Evolutionary conservation across 106 monocot genomes (phyloP).

Genomic region (Posidonia australis): DNA sequence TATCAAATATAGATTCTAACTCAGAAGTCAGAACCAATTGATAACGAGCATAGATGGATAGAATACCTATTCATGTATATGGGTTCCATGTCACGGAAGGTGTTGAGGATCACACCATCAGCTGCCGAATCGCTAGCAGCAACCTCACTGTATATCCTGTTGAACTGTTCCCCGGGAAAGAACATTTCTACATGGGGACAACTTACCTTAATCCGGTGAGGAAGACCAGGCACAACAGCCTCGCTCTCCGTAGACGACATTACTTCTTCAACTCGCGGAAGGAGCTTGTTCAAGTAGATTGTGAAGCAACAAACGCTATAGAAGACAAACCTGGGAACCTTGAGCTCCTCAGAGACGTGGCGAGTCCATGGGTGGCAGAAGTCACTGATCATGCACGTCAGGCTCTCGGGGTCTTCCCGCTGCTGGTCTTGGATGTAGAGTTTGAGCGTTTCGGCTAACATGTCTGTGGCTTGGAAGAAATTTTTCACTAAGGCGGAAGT

Average conservation of each 20-base stretch:
- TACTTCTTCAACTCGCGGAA: not conserved
- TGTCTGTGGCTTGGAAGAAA: constrained; percentile 18
- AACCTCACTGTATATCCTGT: not conserved
- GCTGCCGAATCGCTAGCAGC: constrained; percentile 1
- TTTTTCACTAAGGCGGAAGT: not conserved
- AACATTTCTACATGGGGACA: not conserved
- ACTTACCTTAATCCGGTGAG: constrained; percentile 10
- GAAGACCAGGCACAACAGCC: constrained; percentile 36
- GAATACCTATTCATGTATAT: constrained; percentile 12
- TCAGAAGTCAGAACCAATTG: not conserved
- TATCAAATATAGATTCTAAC: not conserved
- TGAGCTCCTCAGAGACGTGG: constrained; percentile 12
- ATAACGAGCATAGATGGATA: too few species aligned
- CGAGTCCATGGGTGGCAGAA: constrained; percentile 24
- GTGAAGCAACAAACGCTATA: constrained; percentile 29
- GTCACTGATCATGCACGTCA: constrained; percentile 40
- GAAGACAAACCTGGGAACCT: constrained; percentile 33
- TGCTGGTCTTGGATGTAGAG: not conserved
- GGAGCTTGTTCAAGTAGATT: not conserved
- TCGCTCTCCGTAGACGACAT: too few species aligned
- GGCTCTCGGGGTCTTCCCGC: not conserved
- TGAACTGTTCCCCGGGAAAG: too few species aligned
- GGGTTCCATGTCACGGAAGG: constrained; percentile 35
- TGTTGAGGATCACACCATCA: constrained; percentile 29
- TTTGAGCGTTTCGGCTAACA: constrained; percentile 23